Evolutionary conservation across 768 basidiomycete genomes (phyloP).

Genomic region (Mycena maculata): DNA sequence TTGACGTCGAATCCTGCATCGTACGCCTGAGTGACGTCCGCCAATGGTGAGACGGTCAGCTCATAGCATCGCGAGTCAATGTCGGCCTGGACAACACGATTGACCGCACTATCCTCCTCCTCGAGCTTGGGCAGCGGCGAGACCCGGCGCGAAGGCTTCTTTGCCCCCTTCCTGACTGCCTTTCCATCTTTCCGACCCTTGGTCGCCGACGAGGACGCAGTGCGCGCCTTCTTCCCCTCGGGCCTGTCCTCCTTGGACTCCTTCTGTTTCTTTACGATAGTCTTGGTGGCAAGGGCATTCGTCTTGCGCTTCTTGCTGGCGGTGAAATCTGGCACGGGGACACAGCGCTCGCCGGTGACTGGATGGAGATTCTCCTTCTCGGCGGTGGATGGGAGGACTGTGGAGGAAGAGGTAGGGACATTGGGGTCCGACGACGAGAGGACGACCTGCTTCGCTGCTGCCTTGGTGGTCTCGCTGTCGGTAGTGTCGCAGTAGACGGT

Average conservation of each 20-base stretch:
- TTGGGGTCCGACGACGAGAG: constrained; percentile 40
- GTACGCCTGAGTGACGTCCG: constrained; percentile 80
- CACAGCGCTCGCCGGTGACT: constrained; percentile 72
- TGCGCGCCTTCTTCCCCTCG: constrained; percentile 73
- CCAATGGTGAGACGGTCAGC: constrained; percentile 80
- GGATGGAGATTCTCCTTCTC: constrained; percentile 89
- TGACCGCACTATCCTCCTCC: constrained; percentile 52
- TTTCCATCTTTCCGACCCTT: constrained; percentile 54
- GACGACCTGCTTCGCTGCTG: constrained; percentile 33
- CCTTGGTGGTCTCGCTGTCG: constrained; percentile 43
- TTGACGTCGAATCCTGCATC: constrained; percentile 49
- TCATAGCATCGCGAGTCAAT: constrained; percentile 85
- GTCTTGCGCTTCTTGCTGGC: constrained; percentile 75
- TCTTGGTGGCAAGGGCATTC: constrained; percentile 66
- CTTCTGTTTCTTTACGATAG: constrained; percentile 56
- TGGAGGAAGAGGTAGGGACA: constrained; percentile 44
- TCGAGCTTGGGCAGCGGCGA: constrained; percentile 73
- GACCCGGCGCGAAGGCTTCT: constrained; percentile 58
- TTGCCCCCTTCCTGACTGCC: constrained; percentile 49
- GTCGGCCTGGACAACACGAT: constrained; percentile 58
- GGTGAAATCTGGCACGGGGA: constrained; percentile 44
- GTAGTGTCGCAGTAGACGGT: constrained; percentile 73
- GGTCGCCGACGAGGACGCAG: constrained; percentile 46
- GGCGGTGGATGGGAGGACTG: constrained; percentile 49
- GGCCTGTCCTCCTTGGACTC: constrained; percentile 56